A percentile compares a stretch with the other conserved stretches of the same genome.
Conservation (phyloP, 345 rosid genomes). For the Aquilaria malaccensis region DNA sequence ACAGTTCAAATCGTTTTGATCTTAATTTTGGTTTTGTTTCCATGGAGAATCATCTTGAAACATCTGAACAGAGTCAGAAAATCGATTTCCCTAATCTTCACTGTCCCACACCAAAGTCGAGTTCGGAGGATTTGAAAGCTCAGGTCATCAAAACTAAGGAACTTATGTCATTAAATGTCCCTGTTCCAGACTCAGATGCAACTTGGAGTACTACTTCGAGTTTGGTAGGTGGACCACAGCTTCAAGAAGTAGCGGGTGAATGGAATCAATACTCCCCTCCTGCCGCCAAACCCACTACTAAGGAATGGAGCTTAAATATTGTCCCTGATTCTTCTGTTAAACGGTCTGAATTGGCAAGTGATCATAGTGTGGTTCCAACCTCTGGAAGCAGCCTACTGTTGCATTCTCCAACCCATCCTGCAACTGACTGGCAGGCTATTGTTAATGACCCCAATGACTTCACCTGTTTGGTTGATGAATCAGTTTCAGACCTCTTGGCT, state of each 20-base stretch:
- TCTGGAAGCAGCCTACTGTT: conserved; percentile 42
- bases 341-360: conserved; percentile 30
- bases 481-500: conserved; percentile 88
- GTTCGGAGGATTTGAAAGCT: conserved; percentile 33
- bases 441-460: conserved; percentile 61
- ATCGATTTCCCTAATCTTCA: conserved; percentile 36
- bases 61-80: conserved; percentile 32
- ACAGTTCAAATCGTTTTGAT: conserved; percentile 11
- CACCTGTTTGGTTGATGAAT: conserved; percentile 55
- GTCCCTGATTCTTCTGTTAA: conserved; percentile 38
- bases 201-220: conserved; percentile 62
- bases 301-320: conserved; percentile 37
- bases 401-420: conserved; percentile 22
- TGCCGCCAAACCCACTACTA: conserved; percentile 26
- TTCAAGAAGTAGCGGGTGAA: conserved; percentile 46
- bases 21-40: conserved; percentile 27
- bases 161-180: conserved; percentile 35
- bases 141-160: conserved; percentile 36
- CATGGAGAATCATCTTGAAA: conserved; percentile 26
- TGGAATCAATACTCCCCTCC: conserved; percentile 37
- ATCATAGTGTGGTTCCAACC: conserved; percentile 49
- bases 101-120: conserved; percentile 37
- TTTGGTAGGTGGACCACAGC: conserved; percentile 40
- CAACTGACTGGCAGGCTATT: conserved; percentile 59
- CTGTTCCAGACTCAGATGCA: conserved; percentile 46